Conservation (phyloP, 2,329 filamentous ascomycete species). For the Clonostachys solani region DNA sequence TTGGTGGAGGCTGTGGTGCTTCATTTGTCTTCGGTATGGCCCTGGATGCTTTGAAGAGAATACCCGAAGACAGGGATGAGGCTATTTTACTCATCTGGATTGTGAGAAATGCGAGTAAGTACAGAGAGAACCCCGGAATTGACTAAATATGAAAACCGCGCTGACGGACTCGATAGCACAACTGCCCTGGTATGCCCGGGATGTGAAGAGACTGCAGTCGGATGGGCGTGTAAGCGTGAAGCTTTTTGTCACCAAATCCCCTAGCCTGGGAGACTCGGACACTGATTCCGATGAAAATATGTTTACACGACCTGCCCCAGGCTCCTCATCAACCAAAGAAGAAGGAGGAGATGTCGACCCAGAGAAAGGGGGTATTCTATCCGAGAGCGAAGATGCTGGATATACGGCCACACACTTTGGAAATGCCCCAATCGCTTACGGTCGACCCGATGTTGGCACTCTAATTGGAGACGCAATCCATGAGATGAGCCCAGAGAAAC, state of each 20-base stretch:
- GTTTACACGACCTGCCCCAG: background rate
- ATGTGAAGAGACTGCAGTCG: conserved; percentile 21
- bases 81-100: conserved; percentile 33
- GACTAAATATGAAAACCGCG: background rate
- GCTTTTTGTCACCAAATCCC: conserved; percentile 25
- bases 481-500: conserved; percentile 16
- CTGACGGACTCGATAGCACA: conserved; percentile 16
- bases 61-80: conserved; percentile 10
- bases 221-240: conserved; percentile 20
- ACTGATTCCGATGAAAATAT: background rate
- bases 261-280: background rate
- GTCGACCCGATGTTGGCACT: conserved; percentile 27
- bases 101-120: conserved; percentile 28
- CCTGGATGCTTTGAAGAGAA: conserved; percentile 25
- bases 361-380: conserved; percentile 10
- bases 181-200: conserved; percentile 29
- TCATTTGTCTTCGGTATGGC: conserved; percentile 45
- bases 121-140: background rate
- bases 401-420: conserved; percentile 1
- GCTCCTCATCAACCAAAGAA: background rate
- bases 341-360: conserved; percentile 8
- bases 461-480: conserved; percentile 26
- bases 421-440: conserved; percentile 17
- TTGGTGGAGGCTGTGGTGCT: conserved; percentile 58
- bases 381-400: background rate